Base-by-base conservation (phyloP, 2,329 filamentous ascomycete species). In the Botryotinia calthae region DNA sequence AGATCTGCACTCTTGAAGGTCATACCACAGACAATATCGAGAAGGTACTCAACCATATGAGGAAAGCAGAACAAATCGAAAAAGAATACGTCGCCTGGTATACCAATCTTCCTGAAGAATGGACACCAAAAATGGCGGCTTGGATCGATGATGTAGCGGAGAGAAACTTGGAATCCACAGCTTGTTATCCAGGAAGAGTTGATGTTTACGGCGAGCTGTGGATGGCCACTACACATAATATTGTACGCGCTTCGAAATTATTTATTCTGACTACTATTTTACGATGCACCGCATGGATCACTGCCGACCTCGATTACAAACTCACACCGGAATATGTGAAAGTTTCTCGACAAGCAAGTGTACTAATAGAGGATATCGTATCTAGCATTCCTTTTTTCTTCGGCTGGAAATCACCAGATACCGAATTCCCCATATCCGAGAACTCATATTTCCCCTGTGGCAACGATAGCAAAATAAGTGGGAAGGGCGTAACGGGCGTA, bases 341-440 rank as follows among this genome's bases (percentile, higher is more conserved):
- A 0, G 86, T 87, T 6, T 84, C 85, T 20, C 81, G 84, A 48
- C 84, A 82, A 2, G 88, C 85, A 71, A 82, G 83, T 48, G 84
- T 86, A 42, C 84, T 83, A 67, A 88, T 90, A 75, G 84, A 85
- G 12, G 88, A 90, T 73, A 85, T 90, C 48, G 84, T 90, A 71
- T 86, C 88, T 2, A 87, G 86, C 9, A 85, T 89, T 31, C 88
- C 88, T 2, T 90, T 86, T 76, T 85, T 88, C 76, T 83, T 90
- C 5, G 87, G 87, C 51, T 84, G 83, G 70, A 81, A 83, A 72
- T 82, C 79, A 63, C 62, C 74, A 58, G 61, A 66, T n/a, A 28
- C 14, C 25, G 31, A 51, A 10, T 25, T 34, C 16, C 44, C 68
- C 14, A 77, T 85, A 25, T 76, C 77, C 67, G 70, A 70, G 8